phyloP scores from a whole-genome alignment of 1,284 basidiomycete genomes.

The Heterobasidion occidentale region DNA sequence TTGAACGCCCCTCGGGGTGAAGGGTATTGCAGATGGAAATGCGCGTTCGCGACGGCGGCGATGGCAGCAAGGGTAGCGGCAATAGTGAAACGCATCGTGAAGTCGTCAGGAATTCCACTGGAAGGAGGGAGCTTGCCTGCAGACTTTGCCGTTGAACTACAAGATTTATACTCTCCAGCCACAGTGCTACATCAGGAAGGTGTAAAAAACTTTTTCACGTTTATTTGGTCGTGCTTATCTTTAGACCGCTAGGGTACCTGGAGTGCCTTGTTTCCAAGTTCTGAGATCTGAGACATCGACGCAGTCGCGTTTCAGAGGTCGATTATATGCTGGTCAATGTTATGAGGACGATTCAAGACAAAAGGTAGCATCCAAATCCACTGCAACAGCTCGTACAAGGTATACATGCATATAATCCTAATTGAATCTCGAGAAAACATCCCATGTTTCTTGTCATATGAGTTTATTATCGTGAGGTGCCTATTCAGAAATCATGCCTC shows the following conservation, averaged over 20 bases:
- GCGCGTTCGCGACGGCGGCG: constrained; percentile 42
- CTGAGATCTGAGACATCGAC: background rate
- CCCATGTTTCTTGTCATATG: too few species aligned
- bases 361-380: too few species aligned
- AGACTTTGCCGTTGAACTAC: background rate
- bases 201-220: constrained; percentile 25
- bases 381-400: too few species aligned
- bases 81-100: constrained; percentile 24
- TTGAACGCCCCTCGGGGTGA: constrained; percentile 50
- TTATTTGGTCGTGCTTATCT: constrained; percentile 14
- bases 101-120: background rate
- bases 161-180: constrained; percentile 3
- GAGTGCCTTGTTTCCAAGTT: background rate
- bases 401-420: too few species aligned
- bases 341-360: too few species aligned
- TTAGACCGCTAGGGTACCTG: background rate
- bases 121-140: background rate
- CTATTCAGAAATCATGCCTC: background rate
- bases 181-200: background rate
- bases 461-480: too few species aligned
- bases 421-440: too few species aligned
- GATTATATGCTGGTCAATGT: too few species aligned
- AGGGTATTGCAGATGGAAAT: constrained; percentile 67
- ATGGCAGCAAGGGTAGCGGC: constrained; percentile 20
- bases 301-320: too few species aligned